Evolutionary conservation across 1,139 yeast species (phyloP).

Genomic region (Pichia sp.): DNA sequence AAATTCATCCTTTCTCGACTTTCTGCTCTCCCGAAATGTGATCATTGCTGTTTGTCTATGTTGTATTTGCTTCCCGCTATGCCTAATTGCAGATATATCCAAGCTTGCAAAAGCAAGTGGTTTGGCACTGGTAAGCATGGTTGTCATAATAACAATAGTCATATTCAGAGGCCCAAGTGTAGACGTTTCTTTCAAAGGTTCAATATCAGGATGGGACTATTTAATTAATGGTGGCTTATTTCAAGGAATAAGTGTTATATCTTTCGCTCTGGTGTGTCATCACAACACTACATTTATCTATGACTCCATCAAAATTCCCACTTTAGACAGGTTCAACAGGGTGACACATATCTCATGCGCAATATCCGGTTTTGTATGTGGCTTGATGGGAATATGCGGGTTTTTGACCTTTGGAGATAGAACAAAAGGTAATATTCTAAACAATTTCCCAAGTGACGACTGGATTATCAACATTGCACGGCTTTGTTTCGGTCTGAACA

Average conservation of each 20-base stretch:
- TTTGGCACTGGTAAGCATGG: conserved; percentile 81
- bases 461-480: conserved; percentile 76
- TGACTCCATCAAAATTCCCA: conserved; percentile 74
- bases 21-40: conserved; percentile 61
- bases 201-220: conserved; percentile 44
- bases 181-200: conserved; percentile 44
- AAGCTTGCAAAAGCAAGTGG: conserved; percentile 86
- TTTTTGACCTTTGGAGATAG: conserved; percentile 67
- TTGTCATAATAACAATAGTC: conserved; percentile 69
- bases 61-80: conserved; percentile 76
- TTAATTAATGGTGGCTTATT: conserved; percentile 64
- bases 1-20: conserved; percentile 38
- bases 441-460: conserved; percentile 78
- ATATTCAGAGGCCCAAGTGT: conserved; percentile 68
- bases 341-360: conserved; percentile 83
- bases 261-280: conserved; percentile 92
- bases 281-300: conserved; percentile 89
- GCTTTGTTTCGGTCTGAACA: conserved; percentile 86
- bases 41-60: conserved; percentile 67
- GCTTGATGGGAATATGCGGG: conserved; percentile 77
- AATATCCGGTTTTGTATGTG: conserved; percentile 76
- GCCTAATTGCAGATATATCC: conserved; percentile 76
- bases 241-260: conserved; percentile 87
- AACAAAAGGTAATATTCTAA: conserved; percentile 82
- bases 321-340: conserved; percentile 65